These are phyloP conservation scores for Musa beccarii DNA, from an alignment of 176 grass and related monocot species.

Conservation along the genomic window DNA sequence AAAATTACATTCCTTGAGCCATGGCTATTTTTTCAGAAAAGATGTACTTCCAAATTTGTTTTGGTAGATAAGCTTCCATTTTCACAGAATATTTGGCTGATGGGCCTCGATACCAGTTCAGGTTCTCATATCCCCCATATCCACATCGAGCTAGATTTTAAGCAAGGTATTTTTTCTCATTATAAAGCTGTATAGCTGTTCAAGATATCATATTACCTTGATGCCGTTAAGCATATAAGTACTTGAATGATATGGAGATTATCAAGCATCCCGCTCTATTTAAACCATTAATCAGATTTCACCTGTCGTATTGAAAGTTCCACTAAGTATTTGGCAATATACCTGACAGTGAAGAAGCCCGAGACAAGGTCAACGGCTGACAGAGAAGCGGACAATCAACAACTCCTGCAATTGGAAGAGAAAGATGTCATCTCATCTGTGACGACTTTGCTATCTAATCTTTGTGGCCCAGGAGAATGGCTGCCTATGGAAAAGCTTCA, in stretches of 20 bases:
- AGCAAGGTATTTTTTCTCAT: no score
- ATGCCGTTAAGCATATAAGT: no score
- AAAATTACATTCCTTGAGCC: no score
- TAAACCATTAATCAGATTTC: not conserved
- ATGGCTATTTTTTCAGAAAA: no score
- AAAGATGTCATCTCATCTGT: constrained; percentile 85
- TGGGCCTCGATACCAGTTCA: no score
- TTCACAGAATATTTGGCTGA: no score
- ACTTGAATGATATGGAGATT: not conserved
- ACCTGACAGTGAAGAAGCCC: constrained; percentile 43
- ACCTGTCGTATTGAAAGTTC: not conserved
- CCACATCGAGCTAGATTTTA: no score
- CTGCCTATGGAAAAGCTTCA: constrained; percentile 86
- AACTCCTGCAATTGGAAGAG: constrained; percentile 67
- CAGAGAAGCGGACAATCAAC: constrained; percentile 78
- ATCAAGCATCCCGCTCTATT: not conserved
- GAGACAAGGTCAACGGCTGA: constrained; percentile 61
- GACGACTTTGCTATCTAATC: constrained; percentile 72
- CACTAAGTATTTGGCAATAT: not conserved
- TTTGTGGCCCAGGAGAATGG: constrained; percentile 88
- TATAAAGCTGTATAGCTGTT: no score
- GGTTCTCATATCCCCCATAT: no score
- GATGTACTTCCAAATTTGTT: no score
- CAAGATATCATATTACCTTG: no score
- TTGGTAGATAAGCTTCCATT: no score